Conservation (phyloP, 176 grass and related monocot genomes). For the Eragrostis curvula region DNA sequence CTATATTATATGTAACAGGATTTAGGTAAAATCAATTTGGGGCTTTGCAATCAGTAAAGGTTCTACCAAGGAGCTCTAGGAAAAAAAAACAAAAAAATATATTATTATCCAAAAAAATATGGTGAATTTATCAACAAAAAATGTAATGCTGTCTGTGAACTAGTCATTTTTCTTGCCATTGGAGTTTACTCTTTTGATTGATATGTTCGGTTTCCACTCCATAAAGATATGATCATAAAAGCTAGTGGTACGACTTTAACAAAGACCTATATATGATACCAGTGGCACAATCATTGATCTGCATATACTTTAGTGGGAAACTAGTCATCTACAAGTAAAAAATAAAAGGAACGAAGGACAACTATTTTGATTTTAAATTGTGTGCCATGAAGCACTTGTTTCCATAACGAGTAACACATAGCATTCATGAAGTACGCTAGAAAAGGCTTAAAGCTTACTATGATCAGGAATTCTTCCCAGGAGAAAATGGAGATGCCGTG, state of each 20-base stretch:
- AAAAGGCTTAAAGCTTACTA: slow-evolving; percentile 40
- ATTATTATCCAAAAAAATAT: background rate
- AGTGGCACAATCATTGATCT: background rate
- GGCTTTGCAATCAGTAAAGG: background rate
- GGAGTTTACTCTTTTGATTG: no score
- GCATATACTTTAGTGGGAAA: background rate
- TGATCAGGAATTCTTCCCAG: slow-evolving; percentile 88
- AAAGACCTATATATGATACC: background rate
- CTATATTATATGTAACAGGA: background rate
- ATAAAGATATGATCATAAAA: background rate
- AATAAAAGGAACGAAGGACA: background rate
- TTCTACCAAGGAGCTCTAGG: background rate
- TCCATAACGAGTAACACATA: background rate
- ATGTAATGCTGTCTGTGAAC: background rate
- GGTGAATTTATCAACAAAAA: background rate
- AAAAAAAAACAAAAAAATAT: background rate
- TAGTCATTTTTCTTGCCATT: no score
- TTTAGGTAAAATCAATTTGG: background rate
- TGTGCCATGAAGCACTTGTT: background rate
- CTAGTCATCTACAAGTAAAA: background rate
- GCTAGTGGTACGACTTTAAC: no score
- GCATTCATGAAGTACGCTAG: no score
- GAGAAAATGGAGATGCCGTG: slow-evolving; percentile 78
- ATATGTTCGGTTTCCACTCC: background rate
- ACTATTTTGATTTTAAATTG: background rate